Evolutionary conservation across 495 filamentous ascomycete genomes (phyloP).

Genomic region (Penicillium malachiteum): DNA sequence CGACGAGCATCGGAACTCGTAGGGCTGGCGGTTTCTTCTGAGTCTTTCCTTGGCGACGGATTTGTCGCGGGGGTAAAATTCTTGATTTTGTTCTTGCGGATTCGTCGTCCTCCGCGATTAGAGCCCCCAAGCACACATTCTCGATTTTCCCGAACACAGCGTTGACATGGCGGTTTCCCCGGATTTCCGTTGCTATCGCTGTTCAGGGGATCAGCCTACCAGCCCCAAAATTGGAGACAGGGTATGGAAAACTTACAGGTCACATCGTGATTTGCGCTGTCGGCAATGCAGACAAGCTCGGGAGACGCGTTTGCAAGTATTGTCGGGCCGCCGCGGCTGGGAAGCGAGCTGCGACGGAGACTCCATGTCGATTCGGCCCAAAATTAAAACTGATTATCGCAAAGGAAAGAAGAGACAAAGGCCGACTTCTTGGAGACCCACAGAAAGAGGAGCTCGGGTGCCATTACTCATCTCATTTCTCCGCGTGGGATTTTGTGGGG

Average conservation of each 20-base stretch:
- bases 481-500: neutral
- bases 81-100: slow-evolving; percentile 51
- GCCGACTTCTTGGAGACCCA: slow-evolving; percentile 16
- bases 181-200: slow-evolving; percentile 48
- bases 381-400: slow-evolving; percentile 2
- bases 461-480: slow-evolving; percentile 19
- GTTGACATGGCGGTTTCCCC: slow-evolving; percentile 55
- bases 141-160: slow-evolving; percentile 56
- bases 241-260: slow-evolving; percentile 48
- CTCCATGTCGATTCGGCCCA: slow-evolving; percentile 12
- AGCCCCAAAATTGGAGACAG: neutral
- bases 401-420: slow-evolving; percentile 12
- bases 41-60: slow-evolving; percentile 27
- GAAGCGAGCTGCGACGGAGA: slow-evolving; percentile 15
- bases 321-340: slow-evolving; percentile 19
- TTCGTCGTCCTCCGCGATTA: slow-evolving; percentile 61
- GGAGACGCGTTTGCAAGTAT: slow-evolving; percentile 55
- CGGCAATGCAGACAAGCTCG: slow-evolving; percentile 62
- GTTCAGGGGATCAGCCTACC: slow-evolving; percentile 16
- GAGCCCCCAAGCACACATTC: slow-evolving; percentile 62
- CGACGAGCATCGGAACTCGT: slow-evolving; percentile 28
- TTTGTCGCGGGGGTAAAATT: slow-evolving; percentile 34
- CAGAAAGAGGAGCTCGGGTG: slow-evolving; percentile 7
- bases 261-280: slow-evolving; percentile 63
- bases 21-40: slow-evolving; percentile 29